These are phyloP conservation scores for Gaeumannomyces tritici DNA, from an alignment of 2,329 filamentous ascomycete genomes.

Conservation along the genomic window DNA sequence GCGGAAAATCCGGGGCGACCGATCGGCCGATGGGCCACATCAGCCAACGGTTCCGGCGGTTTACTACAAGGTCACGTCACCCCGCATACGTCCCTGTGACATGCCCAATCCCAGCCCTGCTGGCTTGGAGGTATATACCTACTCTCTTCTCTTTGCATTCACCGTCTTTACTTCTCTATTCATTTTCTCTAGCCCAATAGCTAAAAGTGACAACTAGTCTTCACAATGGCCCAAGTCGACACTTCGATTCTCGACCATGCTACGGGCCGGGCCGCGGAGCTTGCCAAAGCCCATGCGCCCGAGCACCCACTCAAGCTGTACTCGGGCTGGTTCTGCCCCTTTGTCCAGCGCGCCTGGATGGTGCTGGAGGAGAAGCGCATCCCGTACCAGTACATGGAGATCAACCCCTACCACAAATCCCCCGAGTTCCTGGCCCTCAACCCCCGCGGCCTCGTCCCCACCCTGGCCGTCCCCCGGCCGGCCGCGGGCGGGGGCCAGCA, in stretches of 20 bases:
- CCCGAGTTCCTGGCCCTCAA: constrained; percentile 60
- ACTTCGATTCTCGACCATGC: constrained; percentile 35
- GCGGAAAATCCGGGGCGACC: neutral
- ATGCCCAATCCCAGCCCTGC: neutral
- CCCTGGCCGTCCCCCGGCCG: constrained; percentile 45
- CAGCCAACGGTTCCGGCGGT: too few species aligned
- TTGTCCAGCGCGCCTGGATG: constrained; percentile 64
- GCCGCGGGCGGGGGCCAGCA: constrained; percentile 26
- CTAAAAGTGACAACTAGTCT: neutral
- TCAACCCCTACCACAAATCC: constrained; percentile 70
- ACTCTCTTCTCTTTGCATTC: neutral
- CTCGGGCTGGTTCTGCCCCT: constrained; percentile 65
- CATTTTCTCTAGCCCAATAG: too few species aligned
- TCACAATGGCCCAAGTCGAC: constrained; percentile 33
- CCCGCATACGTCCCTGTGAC: neutral
- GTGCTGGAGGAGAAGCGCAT: constrained; percentile 64
- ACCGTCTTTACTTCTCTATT: neutral
- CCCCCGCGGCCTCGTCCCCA: constrained; percentile 66
- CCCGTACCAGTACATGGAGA: constrained; percentile 65
- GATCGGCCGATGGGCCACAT: neutral
- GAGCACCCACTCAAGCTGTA: constrained; percentile 55
- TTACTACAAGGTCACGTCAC: neutral
- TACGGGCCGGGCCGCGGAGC: constrained; percentile 37
- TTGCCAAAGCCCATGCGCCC: constrained; percentile 33
- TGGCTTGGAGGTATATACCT: neutral